Base-by-base conservation (phyloP, 176 grass and related monocot species). In the Lolium multiflorum region DNA sequence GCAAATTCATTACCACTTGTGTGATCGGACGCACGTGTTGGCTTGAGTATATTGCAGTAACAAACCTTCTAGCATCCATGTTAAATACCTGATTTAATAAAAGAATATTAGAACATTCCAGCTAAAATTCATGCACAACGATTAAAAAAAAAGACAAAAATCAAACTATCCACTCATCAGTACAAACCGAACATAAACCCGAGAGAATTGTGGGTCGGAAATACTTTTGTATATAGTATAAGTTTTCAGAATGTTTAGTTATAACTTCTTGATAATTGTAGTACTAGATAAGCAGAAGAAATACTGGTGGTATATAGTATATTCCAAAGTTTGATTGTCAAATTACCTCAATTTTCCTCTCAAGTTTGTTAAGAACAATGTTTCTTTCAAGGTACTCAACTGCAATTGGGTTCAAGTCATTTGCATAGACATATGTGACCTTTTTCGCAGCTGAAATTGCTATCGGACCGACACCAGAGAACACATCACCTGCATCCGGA, bases 1-100 rank as follows among this genome's bases (percentile, higher is more conserved):
- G 95, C 83, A 98, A 95, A 93, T 95, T 98, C 95, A 98, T 95
- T 81, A 98, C 89, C 71, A 98, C 86, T 92, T 98, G 93, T 82
- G 95, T 98, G 71, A 93, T 55, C 69, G 89, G 80, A 81, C 80
- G 88, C 70, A 82, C 82, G 62, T 61, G 82, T 87, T 89, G 88
- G 63, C 76, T 88, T 68, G 91, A 87, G 89, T 92, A 90, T 76
- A 98, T 90, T 80, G 89, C 83, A 51, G 43, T 75, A 17, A 98
- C 81, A 83, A 98, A 98, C 83, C 93, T 95, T 91, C 95, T 95
- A 21, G 89, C 95, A 81, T 98, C 95, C 95, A 98, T 98, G 85
- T 95, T 98, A 87, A 87, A 95, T 70, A 89, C 88, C 93, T 93
- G 79, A 20, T 85, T 21, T 46, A 71, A 68, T n/a, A 66, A 37